These are phyloP conservation scores for Amanita phalloides DNA, from an alignment of 768 basidiomycete species.

Conservation along the genomic window DNA sequence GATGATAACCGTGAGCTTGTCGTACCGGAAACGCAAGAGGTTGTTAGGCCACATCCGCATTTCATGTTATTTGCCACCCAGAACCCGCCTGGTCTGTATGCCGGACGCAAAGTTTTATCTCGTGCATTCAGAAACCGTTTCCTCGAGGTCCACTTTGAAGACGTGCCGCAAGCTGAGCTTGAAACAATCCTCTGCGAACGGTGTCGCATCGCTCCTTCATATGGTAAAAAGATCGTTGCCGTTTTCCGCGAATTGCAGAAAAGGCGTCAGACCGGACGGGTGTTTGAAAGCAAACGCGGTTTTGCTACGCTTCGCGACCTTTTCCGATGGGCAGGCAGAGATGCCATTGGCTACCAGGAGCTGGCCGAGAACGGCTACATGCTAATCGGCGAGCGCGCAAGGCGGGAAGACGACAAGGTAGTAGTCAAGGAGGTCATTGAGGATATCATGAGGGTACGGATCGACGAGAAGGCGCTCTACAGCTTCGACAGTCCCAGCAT, in stretches of 20 bases:
- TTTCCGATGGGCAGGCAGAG: constrained; percentile 93
- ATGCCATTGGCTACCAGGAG: constrained; percentile 83
- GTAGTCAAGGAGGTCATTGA: constrained; percentile 93
- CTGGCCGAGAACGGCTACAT: constrained; percentile 96
- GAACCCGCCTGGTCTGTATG: constrained; percentile 94
- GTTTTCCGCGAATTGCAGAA: constrained; percentile 94
- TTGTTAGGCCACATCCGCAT: constrained; percentile 85
- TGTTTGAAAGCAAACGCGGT: constrained; percentile 96
- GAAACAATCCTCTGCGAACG: constrained; percentile 91
- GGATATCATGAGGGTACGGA: constrained; percentile 73
- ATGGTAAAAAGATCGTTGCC: constrained; percentile 79
- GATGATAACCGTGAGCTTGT: constrained; percentile 97
- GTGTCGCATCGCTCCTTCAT: constrained; percentile 89
- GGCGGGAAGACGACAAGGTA: constrained; percentile 74
- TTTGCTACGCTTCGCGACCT: constrained; percentile 95
- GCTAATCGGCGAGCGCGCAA: constrained; percentile 86
- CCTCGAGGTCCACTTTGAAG: constrained; percentile 94
- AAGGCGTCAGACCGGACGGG: constrained; percentile 78
- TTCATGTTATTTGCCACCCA: constrained; percentile 99
- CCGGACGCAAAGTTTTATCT: constrained; percentile 88
- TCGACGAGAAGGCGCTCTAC: constrained; percentile 69
- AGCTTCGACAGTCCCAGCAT: constrained; percentile 29
- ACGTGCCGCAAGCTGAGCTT: constrained; percentile 89
- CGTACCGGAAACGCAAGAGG: constrained; percentile 92
- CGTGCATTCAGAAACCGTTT: constrained; percentile 96